Evolutionary conservation across 306 rosid species (phyloP).

Genomic region (Echinosophora koreensis): DNA sequence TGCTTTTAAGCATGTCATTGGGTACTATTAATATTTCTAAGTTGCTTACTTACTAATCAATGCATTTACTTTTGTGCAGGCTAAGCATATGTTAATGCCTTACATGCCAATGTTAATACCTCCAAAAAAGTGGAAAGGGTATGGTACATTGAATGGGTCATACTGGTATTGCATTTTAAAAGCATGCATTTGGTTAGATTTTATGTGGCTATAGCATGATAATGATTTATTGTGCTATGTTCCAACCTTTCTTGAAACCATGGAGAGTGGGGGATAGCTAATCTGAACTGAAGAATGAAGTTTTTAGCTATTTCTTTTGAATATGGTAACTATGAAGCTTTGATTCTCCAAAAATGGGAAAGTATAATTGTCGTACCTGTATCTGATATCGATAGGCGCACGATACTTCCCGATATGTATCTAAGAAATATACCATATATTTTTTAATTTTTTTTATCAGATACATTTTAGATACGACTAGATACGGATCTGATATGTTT

Average conservation of each 20-base stretch:
- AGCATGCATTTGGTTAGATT: conserved; percentile 29
- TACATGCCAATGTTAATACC: conserved; percentile 90
- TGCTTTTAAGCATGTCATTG: conserved; percentile 33
- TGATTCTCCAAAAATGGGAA: no score
- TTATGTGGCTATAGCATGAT: conserved; percentile 24
- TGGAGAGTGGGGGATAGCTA: neutral
- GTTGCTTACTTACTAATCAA: conserved; percentile 38
- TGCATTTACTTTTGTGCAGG: conserved; percentile 63
- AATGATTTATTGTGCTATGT: conserved; percentile 5
- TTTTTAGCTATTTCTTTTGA: conserved; percentile 13
- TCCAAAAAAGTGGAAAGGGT: conserved; percentile 92
- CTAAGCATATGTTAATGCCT: conserved; percentile 79
- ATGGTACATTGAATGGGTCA: conserved; percentile 44
- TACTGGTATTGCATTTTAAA: conserved; percentile 39
- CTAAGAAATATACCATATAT: no score
- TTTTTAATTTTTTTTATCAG: no score
- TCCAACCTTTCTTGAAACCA: neutral
- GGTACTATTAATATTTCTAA: neutral
- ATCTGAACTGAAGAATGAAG: conserved; percentile 3
- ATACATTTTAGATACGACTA: no score
- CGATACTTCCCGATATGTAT: no score
- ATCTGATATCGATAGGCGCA: no score
- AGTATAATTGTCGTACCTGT: no score
- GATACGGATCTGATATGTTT: no score
- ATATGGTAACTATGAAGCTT: neutral